phyloP scores from a whole-genome alignment of 768 basidiomycete species.

The Mycena indigotica region DNA sequence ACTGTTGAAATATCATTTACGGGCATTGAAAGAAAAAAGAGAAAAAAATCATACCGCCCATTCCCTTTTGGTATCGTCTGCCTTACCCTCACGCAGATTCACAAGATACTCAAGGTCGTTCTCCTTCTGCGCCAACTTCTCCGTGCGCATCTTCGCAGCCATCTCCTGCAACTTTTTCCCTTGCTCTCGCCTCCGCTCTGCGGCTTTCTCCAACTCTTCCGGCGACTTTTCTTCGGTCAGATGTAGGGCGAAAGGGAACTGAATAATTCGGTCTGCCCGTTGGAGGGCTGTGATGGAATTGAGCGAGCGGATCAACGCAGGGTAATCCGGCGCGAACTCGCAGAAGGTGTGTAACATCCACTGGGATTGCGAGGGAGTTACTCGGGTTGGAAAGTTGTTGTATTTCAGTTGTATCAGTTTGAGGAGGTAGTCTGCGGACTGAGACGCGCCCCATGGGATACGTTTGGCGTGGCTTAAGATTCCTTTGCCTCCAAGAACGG shows the following conservation, averaged over 20 bases:
- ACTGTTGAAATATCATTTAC: slow-evolving; percentile 37
- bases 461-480: slow-evolving; percentile 85
- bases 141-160: slow-evolving; percentile 79
- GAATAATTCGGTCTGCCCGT: slow-evolving; percentile 69
- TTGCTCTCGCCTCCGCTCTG: slow-evolving; percentile 84
- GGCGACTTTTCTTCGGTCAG: slow-evolving; percentile 84
- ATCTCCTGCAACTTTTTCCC: slow-evolving; percentile 89
- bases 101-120: slow-evolving; percentile 67
- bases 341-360: slow-evolving; percentile 92
- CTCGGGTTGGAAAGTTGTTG: slow-evolving; percentile 85
- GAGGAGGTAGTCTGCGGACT: slow-evolving; percentile 88
- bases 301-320: slow-evolving; percentile 63
- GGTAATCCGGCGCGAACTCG: slow-evolving; percentile 80
- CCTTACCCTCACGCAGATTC: slow-evolving; percentile 63
- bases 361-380: slow-evolving; percentile 79
- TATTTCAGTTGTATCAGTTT: slow-evolving; percentile 96
- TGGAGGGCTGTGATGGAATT: slow-evolving; percentile 67
- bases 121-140: slow-evolving; percentile 84
- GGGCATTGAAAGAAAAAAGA: not conserved
- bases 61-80: slow-evolving; percentile 66
- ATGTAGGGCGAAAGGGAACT: slow-evolving; percentile 79
- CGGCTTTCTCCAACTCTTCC: slow-evolving; percentile 77
- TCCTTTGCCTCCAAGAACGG: slow-evolving; percentile 80
- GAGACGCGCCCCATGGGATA: slow-evolving; percentile 91
- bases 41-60: slow-evolving; percentile 59